Percentiles rank a stretch among this genome's conserved stretches.
phyloP scores from a whole-genome alignment of 768 basidiomycete species.

The Tubosaeta sp. region DNA sequence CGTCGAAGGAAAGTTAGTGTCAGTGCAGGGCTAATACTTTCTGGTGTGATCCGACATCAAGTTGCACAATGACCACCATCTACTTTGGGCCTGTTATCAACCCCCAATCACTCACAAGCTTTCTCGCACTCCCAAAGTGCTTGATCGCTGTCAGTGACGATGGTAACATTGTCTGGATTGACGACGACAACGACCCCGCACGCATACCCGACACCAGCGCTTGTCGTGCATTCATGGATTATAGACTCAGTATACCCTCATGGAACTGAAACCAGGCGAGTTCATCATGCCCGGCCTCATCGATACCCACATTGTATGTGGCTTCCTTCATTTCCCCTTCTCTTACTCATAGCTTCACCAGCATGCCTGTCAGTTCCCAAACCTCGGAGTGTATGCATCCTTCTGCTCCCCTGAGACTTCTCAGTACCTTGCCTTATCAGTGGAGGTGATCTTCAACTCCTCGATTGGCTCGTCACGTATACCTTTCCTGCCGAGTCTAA shows the following conservation, averaged over 20 bases:
- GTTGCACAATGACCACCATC: slow-evolving; percentile 28
- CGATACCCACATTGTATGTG: slow-evolving; percentile 85
- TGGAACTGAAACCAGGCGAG: slow-evolving; percentile 45
- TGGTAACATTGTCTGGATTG: slow-evolving; percentile 70
- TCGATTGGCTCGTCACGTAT: slow-evolving; percentile 81
- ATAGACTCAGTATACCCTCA: slow-evolving; percentile 22
- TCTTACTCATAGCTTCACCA: slow-evolving; percentile 9
- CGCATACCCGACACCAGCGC: slow-evolving; percentile 48
- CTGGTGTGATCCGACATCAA: slow-evolving; percentile 20
- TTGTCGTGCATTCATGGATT: slow-evolving; percentile 51
- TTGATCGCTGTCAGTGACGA: slow-evolving; percentile 48
- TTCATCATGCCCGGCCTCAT: slow-evolving; percentile 87
- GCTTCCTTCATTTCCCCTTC: background rate
- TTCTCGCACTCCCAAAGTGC: slow-evolving; percentile 46
- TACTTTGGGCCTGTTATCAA: slow-evolving; percentile 60
- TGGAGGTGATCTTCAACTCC: slow-evolving; percentile 80
- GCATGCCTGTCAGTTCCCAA: slow-evolving; percentile 42
- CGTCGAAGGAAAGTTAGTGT: slow-evolving; percentile 15
- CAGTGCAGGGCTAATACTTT: no score
- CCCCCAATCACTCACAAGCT: slow-evolving; percentile 41
- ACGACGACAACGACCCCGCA: slow-evolving; percentile 48
- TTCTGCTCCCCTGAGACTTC: background rate
- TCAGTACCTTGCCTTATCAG: slow-evolving; percentile 33
- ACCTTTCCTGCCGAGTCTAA: slow-evolving; percentile 87
- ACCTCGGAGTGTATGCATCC: slow-evolving; percentile 33